Base-by-base conservation (phyloP, 805 yeast genomes). In the Cyberlindnera subsufficiens region DNA sequence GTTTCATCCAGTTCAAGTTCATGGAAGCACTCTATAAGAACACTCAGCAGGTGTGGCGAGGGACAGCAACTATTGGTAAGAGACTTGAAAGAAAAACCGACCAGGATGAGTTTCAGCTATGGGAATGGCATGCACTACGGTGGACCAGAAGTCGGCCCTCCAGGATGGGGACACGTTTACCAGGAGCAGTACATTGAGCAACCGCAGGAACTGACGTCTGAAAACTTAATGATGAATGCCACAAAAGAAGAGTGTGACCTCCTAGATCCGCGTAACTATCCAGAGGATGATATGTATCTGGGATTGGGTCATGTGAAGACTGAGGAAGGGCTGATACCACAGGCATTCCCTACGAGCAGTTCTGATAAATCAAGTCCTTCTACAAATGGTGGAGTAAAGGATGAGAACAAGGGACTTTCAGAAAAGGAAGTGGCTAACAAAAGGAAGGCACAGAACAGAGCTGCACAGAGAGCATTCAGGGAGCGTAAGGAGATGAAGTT, bases 391-490 rank as follows among this genome's bases (percentile, higher is more conserved):
- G 27, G 27, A 9, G 27, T 22, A 22, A 22, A 22, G 27, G 27
- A 32, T 34, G 22, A 32, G 15, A 35, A 35, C 34, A 29, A 30
- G 17, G 45, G 43, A 7, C 35, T 46, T 8, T 32, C 50, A 0
- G 55, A 68, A 40, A 64, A 65, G 33, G 75, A 78, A 46, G 53
- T 76, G 6, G 71, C 71, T 16, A 66, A 72, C 49, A 79, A 77
- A 59, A 73, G 86, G 40, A 84, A 80, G 56, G 88, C 87, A 3
- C 93, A 83, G 59, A 86, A 86, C 58, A 69, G 95, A 54, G 90
- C 90, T 10, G 95, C 95, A 1, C 96, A 87, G 64, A 69, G 89
- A 51, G 95, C 95, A 3, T 87, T 85, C 62, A 68, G 95, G 47
- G 90, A 86, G 61, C 76, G 95, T 39, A 85, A 83, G 60, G 93